Evolutionary conservation across 768 basidiomycete genomes (phyloP).

Genomic region (Leucocoprinus leucothites): DNA sequence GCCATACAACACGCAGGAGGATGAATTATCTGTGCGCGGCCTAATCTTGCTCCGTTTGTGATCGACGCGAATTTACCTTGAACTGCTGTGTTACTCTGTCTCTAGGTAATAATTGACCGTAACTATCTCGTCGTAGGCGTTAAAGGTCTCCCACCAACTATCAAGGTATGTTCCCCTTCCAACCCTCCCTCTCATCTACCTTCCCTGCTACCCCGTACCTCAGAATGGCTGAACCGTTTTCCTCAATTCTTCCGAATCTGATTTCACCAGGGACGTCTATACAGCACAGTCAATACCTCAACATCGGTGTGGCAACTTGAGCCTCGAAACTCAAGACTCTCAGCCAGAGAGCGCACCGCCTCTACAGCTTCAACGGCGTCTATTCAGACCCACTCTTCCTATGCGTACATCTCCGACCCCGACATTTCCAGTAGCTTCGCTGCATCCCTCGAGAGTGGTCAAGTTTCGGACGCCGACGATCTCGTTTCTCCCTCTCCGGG

Average conservation of each 20-base stretch:
- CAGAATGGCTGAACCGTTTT: neutral
- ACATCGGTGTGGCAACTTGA: constrained; percentile 82
- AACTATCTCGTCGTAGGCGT: constrained; percentile 73
- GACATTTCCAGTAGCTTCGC: constrained; percentile 86
- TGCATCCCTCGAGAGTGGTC: constrained; percentile 73
- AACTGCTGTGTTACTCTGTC: neutral
- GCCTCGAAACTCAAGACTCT: constrained; percentile 50
- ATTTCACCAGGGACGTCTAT: constrained; percentile 61
- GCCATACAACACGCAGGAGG: constrained; percentile 66
- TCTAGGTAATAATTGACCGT: constrained; percentile 69
- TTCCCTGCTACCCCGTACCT: neutral
- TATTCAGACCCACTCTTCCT: constrained; percentile 64
- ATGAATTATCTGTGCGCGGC: constrained; percentile 58
- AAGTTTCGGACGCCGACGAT: constrained; percentile 72
- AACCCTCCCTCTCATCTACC: neutral
- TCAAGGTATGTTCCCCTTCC: constrained; percentile 53
- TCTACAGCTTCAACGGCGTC: constrained; percentile 74
- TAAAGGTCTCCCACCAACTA: constrained; percentile 61
- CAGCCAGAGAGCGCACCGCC: constrained; percentile 67
- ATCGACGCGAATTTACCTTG: neutral
- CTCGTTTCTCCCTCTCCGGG: constrained; percentile 49
- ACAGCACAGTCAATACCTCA: constrained; percentile 61
- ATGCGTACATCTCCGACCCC: constrained; percentile 74
- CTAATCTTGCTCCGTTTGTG: neutral
- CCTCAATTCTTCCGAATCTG: constrained; percentile 1